Evolutionary conservation across 2,329 filamentous ascomycete species (phyloP).

Genomic region (Cryphonectria carpinicola): DNA sequence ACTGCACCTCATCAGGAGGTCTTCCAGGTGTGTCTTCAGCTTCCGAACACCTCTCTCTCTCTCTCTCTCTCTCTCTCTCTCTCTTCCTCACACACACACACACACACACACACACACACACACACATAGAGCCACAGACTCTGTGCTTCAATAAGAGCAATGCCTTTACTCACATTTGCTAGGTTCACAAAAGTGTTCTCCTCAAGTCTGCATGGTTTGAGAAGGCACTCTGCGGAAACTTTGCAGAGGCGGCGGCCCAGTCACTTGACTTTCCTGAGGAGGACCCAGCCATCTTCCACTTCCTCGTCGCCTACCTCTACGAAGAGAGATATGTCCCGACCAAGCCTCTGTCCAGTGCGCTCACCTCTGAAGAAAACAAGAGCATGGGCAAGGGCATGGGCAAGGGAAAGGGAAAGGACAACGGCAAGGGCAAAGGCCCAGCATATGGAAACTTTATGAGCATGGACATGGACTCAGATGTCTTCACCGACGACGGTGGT

Average conservation of each 20-base stretch:
- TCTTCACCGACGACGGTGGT: conserved; percentile 36
- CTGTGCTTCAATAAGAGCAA: background rate
- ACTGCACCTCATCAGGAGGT: conserved; percentile 45
- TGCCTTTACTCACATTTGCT: conserved; percentile 16
- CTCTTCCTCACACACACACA: background rate
- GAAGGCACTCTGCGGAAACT: conserved; percentile 52
- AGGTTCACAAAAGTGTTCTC: conserved; percentile 53
- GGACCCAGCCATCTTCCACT: conserved; percentile 55
- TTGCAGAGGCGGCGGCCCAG: conserved; percentile 50
- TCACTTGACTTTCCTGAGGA: conserved; percentile 55
- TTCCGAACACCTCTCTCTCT: background rate
- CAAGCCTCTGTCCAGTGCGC: conserved; percentile 45
- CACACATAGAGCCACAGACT: too few relatives aligned
- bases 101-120: background rate
- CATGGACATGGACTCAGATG: conserved; percentile 42
- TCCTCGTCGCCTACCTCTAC: conserved; percentile 55
- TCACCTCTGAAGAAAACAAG: conserved; percentile 45
- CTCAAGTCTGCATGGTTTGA: conserved; percentile 52
- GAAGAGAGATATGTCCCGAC: conserved; percentile 52
- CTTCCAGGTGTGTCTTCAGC: conserved; percentile 42
- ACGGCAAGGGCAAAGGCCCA: conserved; percentile 50
- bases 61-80: too few relatives aligned
- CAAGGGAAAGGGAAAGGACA: conserved; percentile 29
- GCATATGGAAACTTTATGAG: conserved; percentile 36
- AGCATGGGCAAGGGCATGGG: conserved; percentile 46